Conservation (phyloP, 2,329 filamentous ascomycete species). For the Paraphaeosphaeria minitans region DNA sequence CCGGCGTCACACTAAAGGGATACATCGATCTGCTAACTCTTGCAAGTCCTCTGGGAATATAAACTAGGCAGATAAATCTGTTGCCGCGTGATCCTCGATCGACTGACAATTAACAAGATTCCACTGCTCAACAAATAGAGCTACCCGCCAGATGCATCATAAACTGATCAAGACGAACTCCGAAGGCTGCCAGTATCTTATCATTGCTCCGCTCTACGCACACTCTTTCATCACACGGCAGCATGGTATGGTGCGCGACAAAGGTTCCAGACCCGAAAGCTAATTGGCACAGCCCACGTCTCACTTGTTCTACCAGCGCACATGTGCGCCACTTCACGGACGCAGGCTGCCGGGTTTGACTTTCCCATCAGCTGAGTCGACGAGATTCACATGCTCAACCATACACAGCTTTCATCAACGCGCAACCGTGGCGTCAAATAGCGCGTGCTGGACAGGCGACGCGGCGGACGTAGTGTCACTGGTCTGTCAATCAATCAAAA, state of each 20-base stretch:
- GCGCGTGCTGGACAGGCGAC: slow-evolving; percentile 15
- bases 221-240: neutral
- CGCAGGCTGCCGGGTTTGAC: neutral
- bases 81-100: neutral
- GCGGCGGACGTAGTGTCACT: slow-evolving; percentile 18
- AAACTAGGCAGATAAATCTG: neutral
- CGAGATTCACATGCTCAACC: neutral
- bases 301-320: slow-evolving; percentile 3
- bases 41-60: neutral
- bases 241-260: neutral
- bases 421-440: slow-evolving; percentile 26
- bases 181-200: neutral
- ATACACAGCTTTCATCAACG: slow-evolving; percentile 8
- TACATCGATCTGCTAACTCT: neutral
- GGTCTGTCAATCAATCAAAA: slow-evolving; percentile 18
- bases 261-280: neutral
- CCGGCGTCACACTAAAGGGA: neutral
- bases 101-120: neutral
- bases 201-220: neutral
- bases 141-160: neutral
- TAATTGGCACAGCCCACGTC: slow-evolving; percentile 2
- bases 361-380: neutral
- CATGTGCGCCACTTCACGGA: slow-evolving; percentile 9
- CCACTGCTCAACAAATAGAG: neutral
- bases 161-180: neutral